Percentiles rank a stretch among this genome's conserved stretches.
Conservation (phyloP, 192 early-diverging fungal species). For the Backusella tarrabulga region DNA sequence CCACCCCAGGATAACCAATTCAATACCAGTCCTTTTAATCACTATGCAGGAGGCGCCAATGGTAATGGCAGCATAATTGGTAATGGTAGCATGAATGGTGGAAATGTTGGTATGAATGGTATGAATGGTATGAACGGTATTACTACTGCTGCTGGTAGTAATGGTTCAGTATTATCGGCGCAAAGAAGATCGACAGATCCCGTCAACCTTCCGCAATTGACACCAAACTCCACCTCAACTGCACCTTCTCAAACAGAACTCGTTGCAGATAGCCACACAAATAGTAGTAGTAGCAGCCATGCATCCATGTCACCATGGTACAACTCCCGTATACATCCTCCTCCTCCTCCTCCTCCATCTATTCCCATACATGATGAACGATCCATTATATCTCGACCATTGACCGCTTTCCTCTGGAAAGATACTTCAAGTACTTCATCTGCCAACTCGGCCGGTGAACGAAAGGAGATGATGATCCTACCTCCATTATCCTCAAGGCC, state of each 20-base stretch:
- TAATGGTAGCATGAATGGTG: neutral
- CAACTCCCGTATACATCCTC: neutral
- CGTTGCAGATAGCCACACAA: neutral
- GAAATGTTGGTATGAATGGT: neutral
- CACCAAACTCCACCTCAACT: neutral
- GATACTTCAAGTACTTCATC: neutral
- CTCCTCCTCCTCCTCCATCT: neutral
- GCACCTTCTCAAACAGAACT: neutral
- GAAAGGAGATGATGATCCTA: conserved; percentile 12
- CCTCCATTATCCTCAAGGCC: conserved; percentile 21
- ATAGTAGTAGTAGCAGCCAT: neutral
- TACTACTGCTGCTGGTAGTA: too few species aligned
- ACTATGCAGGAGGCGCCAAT: neutral
- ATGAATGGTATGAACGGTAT: neutral
- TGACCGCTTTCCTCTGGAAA: conserved; percentile 30
- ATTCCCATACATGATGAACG: neutral
- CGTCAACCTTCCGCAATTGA: neutral
- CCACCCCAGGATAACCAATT: neutral
- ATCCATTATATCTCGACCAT: conserved; percentile 18
- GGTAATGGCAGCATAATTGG: neutral
- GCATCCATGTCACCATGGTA: conserved; percentile 9
- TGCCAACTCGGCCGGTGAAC: neutral
- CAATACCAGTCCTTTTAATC: neutral
- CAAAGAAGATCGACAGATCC: neutral
- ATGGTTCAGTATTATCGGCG: neutral